Conservation (phyloP, 1,284 basidiomycete genomes). For the Boletellus sp. region DNA sequence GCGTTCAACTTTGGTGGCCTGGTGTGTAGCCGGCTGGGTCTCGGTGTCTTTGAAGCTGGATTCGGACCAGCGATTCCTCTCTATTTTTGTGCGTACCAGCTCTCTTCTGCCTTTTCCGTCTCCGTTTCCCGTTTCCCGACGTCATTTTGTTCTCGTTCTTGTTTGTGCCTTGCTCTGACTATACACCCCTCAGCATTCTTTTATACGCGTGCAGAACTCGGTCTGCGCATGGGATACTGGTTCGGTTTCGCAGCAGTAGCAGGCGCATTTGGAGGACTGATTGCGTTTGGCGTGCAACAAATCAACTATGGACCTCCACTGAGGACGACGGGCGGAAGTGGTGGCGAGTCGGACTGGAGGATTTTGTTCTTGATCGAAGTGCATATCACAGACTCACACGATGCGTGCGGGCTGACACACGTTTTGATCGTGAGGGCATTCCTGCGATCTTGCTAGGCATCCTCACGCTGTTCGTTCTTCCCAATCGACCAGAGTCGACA, state of each 20-base stretch:
- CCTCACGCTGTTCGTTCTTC: slow-evolving; percentile 62
- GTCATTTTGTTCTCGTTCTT: background rate
- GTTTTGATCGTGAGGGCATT: slow-evolving; percentile 42
- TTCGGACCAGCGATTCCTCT: slow-evolving; percentile 73
- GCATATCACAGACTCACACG: background rate
- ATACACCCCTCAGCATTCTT: slow-evolving; percentile 51
- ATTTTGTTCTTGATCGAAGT: slow-evolving; percentile 78
- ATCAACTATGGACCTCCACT: slow-evolving; percentile 34
- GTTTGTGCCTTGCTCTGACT: background rate
- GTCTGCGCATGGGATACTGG: slow-evolving; percentile 74
- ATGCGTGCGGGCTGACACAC: background rate
- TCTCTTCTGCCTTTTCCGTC: background rate
- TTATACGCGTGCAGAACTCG: slow-evolving; percentile 71
- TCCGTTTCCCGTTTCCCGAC: background rate
- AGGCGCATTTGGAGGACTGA: slow-evolving; percentile 75
- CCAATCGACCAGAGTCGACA: slow-evolving; percentile 76
- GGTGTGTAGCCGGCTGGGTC: slow-evolving; percentile 52
- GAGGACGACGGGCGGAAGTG: slow-evolving; percentile 20
- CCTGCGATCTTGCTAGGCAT: slow-evolving; percentile 73
- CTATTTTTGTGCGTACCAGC: slow-evolving; percentile 58
- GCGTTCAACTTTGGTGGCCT: slow-evolving; percentile 58
- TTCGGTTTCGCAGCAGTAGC: slow-evolving; percentile 78
- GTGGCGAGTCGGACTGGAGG: slow-evolving; percentile 47
- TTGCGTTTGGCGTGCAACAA: slow-evolving; percentile 71
- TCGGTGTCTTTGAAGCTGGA: slow-evolving; percentile 71